Evolutionary conservation across 163 green algal genomes (phyloP).

Genomic region (Coccomyxa subellipsoidea): DNA sequence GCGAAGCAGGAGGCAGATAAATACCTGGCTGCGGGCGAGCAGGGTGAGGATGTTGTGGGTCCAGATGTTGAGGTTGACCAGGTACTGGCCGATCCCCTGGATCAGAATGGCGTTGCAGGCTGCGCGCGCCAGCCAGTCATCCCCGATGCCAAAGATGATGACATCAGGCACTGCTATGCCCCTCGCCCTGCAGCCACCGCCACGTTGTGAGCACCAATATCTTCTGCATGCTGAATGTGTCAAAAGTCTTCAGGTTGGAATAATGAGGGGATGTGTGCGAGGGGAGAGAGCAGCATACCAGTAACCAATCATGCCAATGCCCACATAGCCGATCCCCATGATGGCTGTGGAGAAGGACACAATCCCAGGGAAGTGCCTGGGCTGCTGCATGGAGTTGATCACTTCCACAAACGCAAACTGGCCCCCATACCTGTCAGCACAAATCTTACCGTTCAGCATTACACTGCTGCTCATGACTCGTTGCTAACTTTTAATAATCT

Average conservation of each 20-base stretch:
- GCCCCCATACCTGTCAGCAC: conserved; percentile 10
- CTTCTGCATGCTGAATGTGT: neutral
- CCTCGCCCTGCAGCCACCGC: neutral
- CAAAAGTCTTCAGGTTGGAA: no score
- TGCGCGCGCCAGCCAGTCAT: conserved; percentile 22
- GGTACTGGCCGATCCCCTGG: conserved; percentile 48
- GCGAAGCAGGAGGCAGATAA: no score
- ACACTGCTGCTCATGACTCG: no score
- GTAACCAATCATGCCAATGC: conserved; percentile 8
- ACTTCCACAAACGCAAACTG: conserved; percentile 22
- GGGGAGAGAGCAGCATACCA: no score
- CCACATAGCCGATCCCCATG: conserved; percentile 1
- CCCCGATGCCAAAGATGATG: conserved; percentile 49
- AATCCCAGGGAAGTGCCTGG: neutral
- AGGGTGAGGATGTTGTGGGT: conserved; percentile 60
- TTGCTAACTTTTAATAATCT: no score
- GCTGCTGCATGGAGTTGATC: conserved; percentile 14
- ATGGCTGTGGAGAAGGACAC: neutral
- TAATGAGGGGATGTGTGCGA: no score
- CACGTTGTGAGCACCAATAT: neutral
- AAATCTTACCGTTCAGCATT: neutral
- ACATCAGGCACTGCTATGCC: conserved; percentile 30
- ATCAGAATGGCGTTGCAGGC: conserved; percentile 20
- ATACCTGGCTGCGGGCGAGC: conserved; percentile 19
- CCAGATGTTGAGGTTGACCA: conserved; percentile 64